Conservation (phyloP, 768 basidiomycete genomes). For the Myochromella boudieri region DNA sequence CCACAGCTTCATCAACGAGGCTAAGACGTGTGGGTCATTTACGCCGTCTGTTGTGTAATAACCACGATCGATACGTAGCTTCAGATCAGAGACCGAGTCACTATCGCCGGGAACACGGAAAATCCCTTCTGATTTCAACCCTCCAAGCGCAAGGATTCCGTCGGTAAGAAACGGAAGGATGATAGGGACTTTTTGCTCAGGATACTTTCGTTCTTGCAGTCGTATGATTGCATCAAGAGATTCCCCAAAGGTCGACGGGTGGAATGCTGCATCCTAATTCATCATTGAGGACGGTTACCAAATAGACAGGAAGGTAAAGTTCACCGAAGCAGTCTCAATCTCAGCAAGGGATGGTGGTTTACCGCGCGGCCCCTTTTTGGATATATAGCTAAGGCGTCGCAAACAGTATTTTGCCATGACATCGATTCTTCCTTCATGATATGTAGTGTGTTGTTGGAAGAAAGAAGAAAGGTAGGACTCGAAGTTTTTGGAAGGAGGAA, state of each 20-base stretch:
- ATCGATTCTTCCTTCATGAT: constrained; percentile 77
- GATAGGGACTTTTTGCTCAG: constrained; percentile 82
- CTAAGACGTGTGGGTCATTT: constrained; percentile 88
- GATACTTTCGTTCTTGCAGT: constrained; percentile 84
- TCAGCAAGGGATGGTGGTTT: constrained; percentile 80
- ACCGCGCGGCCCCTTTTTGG: constrained; percentile 84
- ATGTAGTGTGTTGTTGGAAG: constrained; percentile 64
- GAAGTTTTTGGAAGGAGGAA: constrained; percentile 92
- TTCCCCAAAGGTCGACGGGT: constrained; percentile 93
- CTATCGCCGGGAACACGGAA: constrained; percentile 92
- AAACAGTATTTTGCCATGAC: constrained; percentile 91
- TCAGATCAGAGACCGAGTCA: constrained; percentile 85
- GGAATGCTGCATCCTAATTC: constrained; percentile 84
- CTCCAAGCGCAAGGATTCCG: constrained; percentile 87
- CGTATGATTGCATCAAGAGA: constrained; percentile 81
- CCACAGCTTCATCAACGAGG: constrained; percentile 92
- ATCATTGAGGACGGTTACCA: constrained; percentile 10
- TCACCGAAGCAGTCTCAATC: constrained; percentile 87
- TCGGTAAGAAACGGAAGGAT: constrained; percentile 93
- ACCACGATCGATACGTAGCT: constrained; percentile 86
- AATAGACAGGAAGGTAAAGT: constrained; percentile 21
- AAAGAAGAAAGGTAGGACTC: constrained; percentile 83
- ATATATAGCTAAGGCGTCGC: constrained; percentile 70
- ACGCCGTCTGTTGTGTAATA: constrained; percentile 89
- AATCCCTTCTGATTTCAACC: constrained; percentile 83